Evolutionary conservation across 2,329 filamentous ascomycete genomes (phyloP).

Genomic region (Fusarium kyushuense): DNA sequence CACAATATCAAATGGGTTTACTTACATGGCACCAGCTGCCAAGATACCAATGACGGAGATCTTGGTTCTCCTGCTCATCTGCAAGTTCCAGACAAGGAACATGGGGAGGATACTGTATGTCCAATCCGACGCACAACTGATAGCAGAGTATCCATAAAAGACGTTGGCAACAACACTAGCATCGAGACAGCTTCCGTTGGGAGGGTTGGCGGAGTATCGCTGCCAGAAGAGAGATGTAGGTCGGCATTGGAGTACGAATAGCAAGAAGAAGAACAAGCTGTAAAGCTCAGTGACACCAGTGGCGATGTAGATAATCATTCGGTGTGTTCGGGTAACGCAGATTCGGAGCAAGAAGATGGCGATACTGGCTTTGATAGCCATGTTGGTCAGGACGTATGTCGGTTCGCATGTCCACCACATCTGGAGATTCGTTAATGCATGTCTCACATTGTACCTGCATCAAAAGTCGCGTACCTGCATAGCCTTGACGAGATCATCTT

Average conservation of each 20-base stretch:
- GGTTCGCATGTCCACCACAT: conserved; percentile 59
- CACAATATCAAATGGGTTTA: fast-evolving
- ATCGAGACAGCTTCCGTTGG: conserved; percentile 2
- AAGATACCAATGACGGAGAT: conserved; percentile 51
- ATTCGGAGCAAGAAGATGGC: conserved; percentile 56
- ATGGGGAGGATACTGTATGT: conserved; percentile 56
- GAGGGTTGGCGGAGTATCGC: conserved; percentile 39
- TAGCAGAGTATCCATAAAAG: conserved; percentile 51
- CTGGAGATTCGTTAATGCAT: conserved; percentile 26
- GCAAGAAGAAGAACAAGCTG: conserved; percentile 54
- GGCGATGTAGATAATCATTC: conserved; percentile 4
- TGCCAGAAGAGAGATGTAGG: conserved; percentile 57
- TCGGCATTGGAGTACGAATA: conserved; percentile 56
- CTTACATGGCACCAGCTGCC: conserved; percentile 28
- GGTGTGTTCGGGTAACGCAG: conserved; percentile 43
- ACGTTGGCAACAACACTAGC: conserved; percentile 1
- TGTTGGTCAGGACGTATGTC: conserved; percentile 53
- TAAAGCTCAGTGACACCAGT: conserved; percentile 50
- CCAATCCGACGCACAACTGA: conserved; percentile 57
- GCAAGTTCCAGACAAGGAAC: conserved; percentile 56
- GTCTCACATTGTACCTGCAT: fast-evolving
- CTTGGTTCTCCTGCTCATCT: conserved; percentile 56
- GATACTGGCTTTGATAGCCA: conserved; percentile 56
- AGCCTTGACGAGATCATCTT: conserved; percentile 43
- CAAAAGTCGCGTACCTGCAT: conserved; percentile 46